These are phyloP conservation scores for Peronosclerospora sorghi DNA, from an alignment of 352 stramenopile genomes.

Conservation along the genomic window DNA sequence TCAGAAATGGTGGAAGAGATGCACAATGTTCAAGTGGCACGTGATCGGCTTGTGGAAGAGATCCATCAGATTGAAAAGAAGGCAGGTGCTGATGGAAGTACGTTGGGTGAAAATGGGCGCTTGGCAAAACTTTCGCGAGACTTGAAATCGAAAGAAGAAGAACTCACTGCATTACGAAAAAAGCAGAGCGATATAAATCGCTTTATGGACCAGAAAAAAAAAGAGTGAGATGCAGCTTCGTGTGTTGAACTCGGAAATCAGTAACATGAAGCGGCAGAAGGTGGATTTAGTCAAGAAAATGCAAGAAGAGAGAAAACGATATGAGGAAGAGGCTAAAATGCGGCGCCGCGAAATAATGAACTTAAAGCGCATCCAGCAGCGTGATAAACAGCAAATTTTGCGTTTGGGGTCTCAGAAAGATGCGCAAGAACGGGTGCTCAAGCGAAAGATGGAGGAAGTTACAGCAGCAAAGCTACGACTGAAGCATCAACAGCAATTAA, in stretches of 20 bases:
- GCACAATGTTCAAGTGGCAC: constrained; percentile 42
- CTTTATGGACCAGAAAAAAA: constrained; percentile 75
- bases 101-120: constrained; percentile 33
- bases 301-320: constrained; percentile 74
- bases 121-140: constrained; percentile 61
- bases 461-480: constrained; percentile 61
- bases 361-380: constrained; percentile 70
- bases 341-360: constrained; percentile 67
- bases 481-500: constrained; percentile 78
- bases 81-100: constrained; percentile 43
- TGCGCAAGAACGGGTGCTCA: constrained; percentile 77
- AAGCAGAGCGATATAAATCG: constrained; percentile 78
- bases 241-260: constrained; percentile 71
- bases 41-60: constrained; percentile 65
- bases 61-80: constrained; percentile 65
- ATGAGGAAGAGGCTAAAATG: constrained; percentile 72
- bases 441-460: constrained; percentile 83
- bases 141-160: constrained; percentile 69
- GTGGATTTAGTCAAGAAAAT: constrained; percentile 85
- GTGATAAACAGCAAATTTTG: constrained; percentile 78
- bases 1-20: constrained; percentile 72
- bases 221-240: constrained; percentile 82
- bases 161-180: constrained; percentile 58
- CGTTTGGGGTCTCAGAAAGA: constrained; percentile 72
- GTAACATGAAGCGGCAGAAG: constrained; percentile 83